A percentile compares a stretch with the other conserved stretches of the same genome.
Evolutionary conservation across 139 green algal genomes (phyloP).

Genomic region (Volvox africanus): DNA sequence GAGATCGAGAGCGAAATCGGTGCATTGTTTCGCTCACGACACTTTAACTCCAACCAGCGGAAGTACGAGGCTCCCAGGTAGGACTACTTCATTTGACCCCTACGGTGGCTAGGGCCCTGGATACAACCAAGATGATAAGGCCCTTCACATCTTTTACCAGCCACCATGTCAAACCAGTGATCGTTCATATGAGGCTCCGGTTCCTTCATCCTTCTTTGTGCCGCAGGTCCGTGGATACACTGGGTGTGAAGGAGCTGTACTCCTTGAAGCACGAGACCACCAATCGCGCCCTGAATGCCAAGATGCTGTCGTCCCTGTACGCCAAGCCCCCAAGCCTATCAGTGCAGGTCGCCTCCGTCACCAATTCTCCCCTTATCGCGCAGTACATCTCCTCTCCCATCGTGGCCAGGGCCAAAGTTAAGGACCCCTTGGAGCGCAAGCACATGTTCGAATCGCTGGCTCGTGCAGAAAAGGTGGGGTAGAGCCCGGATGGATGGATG

Average conservation of each 20-base stretch:
- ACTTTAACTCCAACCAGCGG: constrained; percentile 74
- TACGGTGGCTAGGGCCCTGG: too few relatives aligned
- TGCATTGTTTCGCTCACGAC: constrained; percentile 55
- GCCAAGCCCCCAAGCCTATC: constrained; percentile 62
- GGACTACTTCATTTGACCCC: neutral
- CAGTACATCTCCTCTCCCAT: constrained; percentile 63
- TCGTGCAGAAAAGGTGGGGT: neutral
- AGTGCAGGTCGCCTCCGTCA: constrained; percentile 65
- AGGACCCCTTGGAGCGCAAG: constrained; percentile 59
- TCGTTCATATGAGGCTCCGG: too few relatives aligned
- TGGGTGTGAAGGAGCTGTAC: constrained; percentile 78
- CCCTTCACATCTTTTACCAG: too few relatives aligned
- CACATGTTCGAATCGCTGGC: constrained; percentile 21
- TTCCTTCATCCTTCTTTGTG: too few relatives aligned
- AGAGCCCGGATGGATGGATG: too few relatives aligned
- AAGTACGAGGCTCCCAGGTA: constrained; percentile 62
- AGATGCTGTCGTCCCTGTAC: constrained; percentile 68
- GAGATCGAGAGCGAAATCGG: constrained; percentile 65
- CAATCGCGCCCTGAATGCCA: constrained; percentile 74
- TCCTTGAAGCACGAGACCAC: constrained; percentile 74
- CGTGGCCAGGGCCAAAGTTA: constrained; percentile 57
- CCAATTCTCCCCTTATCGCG: constrained; percentile 59
- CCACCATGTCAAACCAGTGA: too few relatives aligned
- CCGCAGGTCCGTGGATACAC: constrained; percentile 74
- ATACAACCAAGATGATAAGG: too few relatives aligned